A percentile compares a stretch with the other conserved stretches of the same genome.
Conservation (phyloP, 2,329 filamentous ascomycete genomes). For the Diatrype stigma region DNA sequence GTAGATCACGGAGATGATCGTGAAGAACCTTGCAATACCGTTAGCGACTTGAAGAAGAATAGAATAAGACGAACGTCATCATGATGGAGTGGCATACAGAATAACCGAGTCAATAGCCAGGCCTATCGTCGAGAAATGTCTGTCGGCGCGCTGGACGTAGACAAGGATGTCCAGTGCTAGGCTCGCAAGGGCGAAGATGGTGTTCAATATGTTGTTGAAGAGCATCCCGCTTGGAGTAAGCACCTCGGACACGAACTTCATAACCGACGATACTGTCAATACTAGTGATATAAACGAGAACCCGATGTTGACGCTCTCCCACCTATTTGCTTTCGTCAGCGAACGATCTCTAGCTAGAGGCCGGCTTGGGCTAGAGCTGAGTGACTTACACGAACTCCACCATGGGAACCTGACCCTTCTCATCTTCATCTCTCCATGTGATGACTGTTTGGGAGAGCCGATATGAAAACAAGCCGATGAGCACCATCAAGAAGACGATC, state of each 20-base stretch:
- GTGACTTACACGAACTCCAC: slow-evolving; percentile 49
- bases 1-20: slow-evolving; percentile 42
- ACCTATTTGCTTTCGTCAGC: slow-evolving; percentile 33
- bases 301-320: slow-evolving; percentile 49
- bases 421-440: slow-evolving; percentile 37
- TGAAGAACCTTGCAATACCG: slow-evolving; percentile 32
- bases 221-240: slow-evolving; percentile 53
- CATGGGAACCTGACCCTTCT: slow-evolving; percentile 34
- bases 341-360: background rate
- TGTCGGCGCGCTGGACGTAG: slow-evolving; percentile 41
- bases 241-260: slow-evolving; percentile 42
- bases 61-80: background rate
- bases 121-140: slow-evolving; percentile 44
- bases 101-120: slow-evolving; percentile 44
- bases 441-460: slow-evolving; percentile 45
- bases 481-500: slow-evolving; percentile 37
- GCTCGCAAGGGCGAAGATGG: slow-evolving; percentile 41
- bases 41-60: background rate
- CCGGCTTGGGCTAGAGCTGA: background rate
- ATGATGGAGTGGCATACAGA: slow-evolving; percentile 36
- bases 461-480: slow-evolving; percentile 51
- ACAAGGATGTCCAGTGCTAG: slow-evolving; percentile 49
- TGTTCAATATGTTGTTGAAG: slow-evolving; percentile 47
- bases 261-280: slow-evolving; percentile 44
- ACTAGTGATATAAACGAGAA: slow-evolving; percentile 44